Evolutionary conservation across 2,329 filamentous ascomycete genomes (phyloP).

Genomic region (Zelopaecilomyces penicillatus): DNA sequence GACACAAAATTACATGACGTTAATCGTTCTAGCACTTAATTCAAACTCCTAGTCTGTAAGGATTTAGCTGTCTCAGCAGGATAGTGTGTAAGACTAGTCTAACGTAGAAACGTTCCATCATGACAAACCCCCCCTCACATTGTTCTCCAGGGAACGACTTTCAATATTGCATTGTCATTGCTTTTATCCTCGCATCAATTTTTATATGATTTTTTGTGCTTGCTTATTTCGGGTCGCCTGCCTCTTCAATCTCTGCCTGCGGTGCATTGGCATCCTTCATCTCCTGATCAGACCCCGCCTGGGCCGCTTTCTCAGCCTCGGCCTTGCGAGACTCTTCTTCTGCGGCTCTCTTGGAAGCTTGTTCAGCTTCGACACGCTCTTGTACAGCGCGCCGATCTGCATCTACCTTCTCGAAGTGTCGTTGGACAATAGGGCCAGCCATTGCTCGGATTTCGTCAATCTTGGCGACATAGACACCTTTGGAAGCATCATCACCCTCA

Average conservation of each 20-base stretch:
- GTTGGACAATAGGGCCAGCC: constrained; percentile 84
- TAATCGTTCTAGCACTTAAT: too few species aligned
- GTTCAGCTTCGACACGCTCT: constrained; percentile 70
- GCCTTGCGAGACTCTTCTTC: constrained; percentile 49
- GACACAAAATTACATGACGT: too few species aligned
- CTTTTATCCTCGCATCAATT: not conserved
- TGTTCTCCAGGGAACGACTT: constrained; percentile 1
- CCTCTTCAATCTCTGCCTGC: constrained; percentile 43
- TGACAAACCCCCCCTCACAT: constrained; percentile 2
- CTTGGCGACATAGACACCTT: constrained; percentile 90
- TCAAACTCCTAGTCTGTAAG: too few species aligned
- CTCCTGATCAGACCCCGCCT: constrained; percentile 48
- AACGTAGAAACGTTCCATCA: not conserved
- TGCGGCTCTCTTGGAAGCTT: constrained; percentile 62
- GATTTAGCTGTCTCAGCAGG: too few species aligned
- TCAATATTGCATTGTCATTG: constrained; percentile 2
- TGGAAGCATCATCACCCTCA: constrained; percentile 88
- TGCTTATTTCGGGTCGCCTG: constrained; percentile 27
- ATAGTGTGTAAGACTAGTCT: too few species aligned
- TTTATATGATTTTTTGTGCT: not conserved
- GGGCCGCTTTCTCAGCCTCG: constrained; percentile 40
- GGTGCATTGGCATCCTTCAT: constrained; percentile 54
- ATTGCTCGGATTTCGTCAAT: constrained; percentile 89
- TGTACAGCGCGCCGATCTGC: constrained; percentile 71
- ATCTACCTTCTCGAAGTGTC: constrained; percentile 91